Evolutionary conservation across 2,329 filamentous ascomycete species (phyloP), one percentile per base, ranked within the genome.

Genomic region (Mariannaea elegans): DNA sequence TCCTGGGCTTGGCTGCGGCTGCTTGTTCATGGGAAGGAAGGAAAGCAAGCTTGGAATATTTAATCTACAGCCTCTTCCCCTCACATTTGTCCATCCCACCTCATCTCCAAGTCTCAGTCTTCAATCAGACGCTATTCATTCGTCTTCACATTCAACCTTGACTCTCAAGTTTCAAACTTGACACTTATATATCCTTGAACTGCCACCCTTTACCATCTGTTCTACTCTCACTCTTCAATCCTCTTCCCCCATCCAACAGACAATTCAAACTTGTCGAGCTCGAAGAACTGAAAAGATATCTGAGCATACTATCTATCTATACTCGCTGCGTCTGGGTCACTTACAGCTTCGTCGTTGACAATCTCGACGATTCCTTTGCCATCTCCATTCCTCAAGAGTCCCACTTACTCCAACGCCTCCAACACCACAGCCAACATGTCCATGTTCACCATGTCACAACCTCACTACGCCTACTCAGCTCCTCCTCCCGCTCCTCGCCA

Each of bases 401-500:
- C 49, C 46, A 47, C 18, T 19, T 32, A 23, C 50, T 34, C 48
- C 36, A 32, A 10, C 38, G 27, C 9, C 29, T 16, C 42, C 51
- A 55, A 38, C 32, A 49, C 52, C 29, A 29, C 47, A 61, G 47
- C 39, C 61, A 61, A 52, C 47, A 76, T 76, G 74, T 74, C 75
- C 61, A 73, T 76, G 70, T 76, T 75, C 59, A 68, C 69, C 62
- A 74, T 75, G 69, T 67, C 73, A 65, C 74, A 75, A 69, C 70
- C 69, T 38, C 66, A 71, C 54, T 76, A 74, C 67, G 67, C 66
- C 67, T 76, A 75, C 65, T 65, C 68, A 55, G 64, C 70, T 46
- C 63, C 66, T 61, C 71, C 69, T 54, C 72, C 62, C 65, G 70
- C 81, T 55, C 83, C 88, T 50, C 87, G 90, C 76, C 89, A 92